phyloP scores from a whole-genome alignment of 805 yeast genomes.

The Wickerhamiella vanderwaltii region DNA sequence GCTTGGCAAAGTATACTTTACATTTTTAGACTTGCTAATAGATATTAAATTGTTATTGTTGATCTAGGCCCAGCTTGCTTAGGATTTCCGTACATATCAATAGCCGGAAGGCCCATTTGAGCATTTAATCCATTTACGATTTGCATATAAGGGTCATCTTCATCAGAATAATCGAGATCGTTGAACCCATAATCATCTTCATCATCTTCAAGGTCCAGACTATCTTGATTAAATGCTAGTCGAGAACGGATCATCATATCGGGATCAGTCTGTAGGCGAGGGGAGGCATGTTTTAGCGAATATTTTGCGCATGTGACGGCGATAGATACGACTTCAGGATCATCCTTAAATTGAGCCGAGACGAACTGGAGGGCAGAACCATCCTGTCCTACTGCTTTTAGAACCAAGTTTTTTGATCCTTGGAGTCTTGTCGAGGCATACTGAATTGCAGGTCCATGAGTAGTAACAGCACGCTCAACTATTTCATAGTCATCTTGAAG shows the following conservation, averaged over 20 bases:
- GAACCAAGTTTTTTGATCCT: neutral
- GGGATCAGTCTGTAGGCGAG: neutral
- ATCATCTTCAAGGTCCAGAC: neutral
- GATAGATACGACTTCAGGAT: neutral
- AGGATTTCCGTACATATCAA: neutral
- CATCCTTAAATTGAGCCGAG: slow-evolving; percentile 1
- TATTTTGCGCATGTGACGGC: neutral
- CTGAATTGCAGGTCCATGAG: slow-evolving; percentile 95
- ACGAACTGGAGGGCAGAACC: slow-evolving; percentile 4
- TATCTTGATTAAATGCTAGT: neutral
- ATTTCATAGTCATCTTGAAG: slow-evolving; percentile 52
- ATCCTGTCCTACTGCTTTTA: neutral
- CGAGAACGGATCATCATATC: neutral
- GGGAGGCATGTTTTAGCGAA: slow-evolving; percentile 4
- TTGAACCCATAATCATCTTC: neutral
- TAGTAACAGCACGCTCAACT: slow-evolving; percentile 96
- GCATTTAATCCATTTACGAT: neutral
- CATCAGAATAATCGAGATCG: no score
- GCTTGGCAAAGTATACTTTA: no score
- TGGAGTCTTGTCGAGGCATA: slow-evolving; percentile 16
- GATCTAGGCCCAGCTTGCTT: no score
- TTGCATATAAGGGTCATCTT: neutral
- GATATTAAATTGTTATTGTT: no score
- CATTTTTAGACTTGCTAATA: no score
- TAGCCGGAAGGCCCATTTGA: neutral